Evolutionary conservation across 441 rosid genomes (phyloP).

Genomic region (Eutrema salsugineum): DNA sequence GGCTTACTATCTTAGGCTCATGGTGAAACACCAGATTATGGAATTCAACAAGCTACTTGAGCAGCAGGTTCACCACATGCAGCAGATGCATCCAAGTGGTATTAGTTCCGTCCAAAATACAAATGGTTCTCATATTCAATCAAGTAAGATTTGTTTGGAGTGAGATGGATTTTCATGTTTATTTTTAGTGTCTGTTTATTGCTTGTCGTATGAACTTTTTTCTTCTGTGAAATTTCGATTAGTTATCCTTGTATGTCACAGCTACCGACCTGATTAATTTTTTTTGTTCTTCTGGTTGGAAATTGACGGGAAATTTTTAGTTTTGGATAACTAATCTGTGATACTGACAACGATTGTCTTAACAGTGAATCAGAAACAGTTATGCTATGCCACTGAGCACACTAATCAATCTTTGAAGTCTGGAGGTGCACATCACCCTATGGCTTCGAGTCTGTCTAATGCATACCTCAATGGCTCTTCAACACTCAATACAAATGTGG

Average conservation of each 20-base stretch:
- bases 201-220: neutral
- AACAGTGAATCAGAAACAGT: conserved; percentile 64
- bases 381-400: conserved; percentile 58
- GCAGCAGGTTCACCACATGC: conserved; percentile 85
- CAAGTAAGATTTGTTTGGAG: conserved; percentile 47
- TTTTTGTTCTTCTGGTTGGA: neutral
- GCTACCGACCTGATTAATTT: neutral
- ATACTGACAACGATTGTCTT: conserved; percentile 16
- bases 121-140: conserved; percentile 72
- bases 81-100: conserved; percentile 60
- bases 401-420: conserved; percentile 49
- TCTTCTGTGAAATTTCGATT: neutral
- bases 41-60: conserved; percentile 96
- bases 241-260: neutral
- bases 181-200: neutral
- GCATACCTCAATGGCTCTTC: conserved; percentile 68
- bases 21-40: conserved; percentile 87
- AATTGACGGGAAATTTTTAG: neutral
- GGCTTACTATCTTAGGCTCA: conserved; percentile 86
- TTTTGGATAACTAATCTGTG: neutral
- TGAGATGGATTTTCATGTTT: neutral
- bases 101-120: conserved; percentile 54
- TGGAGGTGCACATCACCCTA: conserved; percentile 51
- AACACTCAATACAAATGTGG: conserved; percentile 51
- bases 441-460: conserved; percentile 50